Percentiles rank a stretch among this genome's conserved stretches.
Conservation (phyloP, 73 alveolate genomes). For the Paramecium biaurelia region DNA sequence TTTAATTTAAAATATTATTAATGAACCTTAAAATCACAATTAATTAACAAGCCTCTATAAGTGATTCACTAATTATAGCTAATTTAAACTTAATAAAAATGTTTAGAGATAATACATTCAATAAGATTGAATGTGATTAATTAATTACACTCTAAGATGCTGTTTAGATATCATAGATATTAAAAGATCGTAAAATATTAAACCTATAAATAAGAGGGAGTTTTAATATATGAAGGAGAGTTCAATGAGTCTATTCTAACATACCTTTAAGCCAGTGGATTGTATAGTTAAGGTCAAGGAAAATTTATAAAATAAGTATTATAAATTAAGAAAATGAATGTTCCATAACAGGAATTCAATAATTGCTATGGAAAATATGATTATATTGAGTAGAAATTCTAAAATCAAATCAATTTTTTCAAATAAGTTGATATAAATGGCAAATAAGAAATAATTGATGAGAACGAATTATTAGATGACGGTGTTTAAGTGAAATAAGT, state of each 20-base stretch:
- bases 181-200: neutral
- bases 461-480: constrained; percentile 77
- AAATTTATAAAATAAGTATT: neutral
- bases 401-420: neutral
- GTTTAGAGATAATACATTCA: neutral
- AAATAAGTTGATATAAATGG: neutral
- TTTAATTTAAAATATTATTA: neutral
- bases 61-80: neutral
- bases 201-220: neutral
- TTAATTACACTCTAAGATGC: neutral
- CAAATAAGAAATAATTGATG: constrained; percentile 71
- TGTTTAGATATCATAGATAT: neutral
- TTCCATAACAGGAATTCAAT: neutral
- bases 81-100: neutral
- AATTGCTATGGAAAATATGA: constrained; percentile 41
- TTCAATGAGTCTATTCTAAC: neutral
- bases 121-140: neutral
- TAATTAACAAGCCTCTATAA: neutral
- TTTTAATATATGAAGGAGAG: neutral
- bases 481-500: constrained; percentile 45
- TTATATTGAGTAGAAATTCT: neutral
- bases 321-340: neutral
- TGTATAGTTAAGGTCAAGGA: neutral
- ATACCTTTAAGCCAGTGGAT: neutral
- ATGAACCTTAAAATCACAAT: constrained; percentile 7